A percentile compares a stretch with the other conserved stretches of the same genome.
phyloP scores from a whole-genome alignment of 768 basidiomycete species.

The Lyophyllum semitale region DNA sequence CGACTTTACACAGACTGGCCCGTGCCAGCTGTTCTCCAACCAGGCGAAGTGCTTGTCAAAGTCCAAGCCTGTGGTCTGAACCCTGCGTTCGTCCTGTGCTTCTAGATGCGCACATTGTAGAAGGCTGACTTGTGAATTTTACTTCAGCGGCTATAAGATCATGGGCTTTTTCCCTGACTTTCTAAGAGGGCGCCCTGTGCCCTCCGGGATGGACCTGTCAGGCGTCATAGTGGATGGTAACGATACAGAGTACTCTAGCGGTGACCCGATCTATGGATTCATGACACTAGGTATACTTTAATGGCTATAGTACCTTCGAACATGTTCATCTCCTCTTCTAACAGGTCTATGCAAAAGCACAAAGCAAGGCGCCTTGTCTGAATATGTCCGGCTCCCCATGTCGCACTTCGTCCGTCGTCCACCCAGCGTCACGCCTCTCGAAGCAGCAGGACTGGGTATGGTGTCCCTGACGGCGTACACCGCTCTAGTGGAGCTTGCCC shows the following conservation, averaged over 20 bases:
- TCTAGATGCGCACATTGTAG: not conserved
- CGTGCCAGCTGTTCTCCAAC: not conserved
- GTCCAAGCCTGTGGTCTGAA: slow-evolving; percentile 6
- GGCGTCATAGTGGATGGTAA: slow-evolving; percentile 52
- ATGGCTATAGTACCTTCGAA: not conserved
- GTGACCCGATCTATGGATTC: slow-evolving; percentile 55
- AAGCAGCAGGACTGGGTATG: slow-evolving; percentile 53
- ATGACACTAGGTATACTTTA: slow-evolving; percentile 23
- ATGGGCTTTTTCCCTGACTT: slow-evolving; percentile 41
- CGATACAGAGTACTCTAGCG: slow-evolving; percentile 42
- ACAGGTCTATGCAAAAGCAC: slow-evolving; percentile 17
- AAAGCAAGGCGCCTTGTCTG: slow-evolving; percentile 46
- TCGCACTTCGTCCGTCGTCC: slow-evolving; percentile 35
- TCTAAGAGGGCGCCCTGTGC: slow-evolving; percentile 39
- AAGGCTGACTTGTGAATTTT: not conserved
- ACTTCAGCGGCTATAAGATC: slow-evolving; percentile 45
- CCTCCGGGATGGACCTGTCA: slow-evolving; percentile 52
- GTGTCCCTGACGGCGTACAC: slow-evolving; percentile 50
- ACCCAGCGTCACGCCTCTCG: slow-evolving; percentile 36
- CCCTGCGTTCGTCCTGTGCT: not conserved
- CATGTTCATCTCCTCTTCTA: not conserved
- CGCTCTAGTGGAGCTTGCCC: slow-evolving; percentile 35
- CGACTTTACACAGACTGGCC: slow-evolving; percentile 2
- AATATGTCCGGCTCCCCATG: slow-evolving; percentile 44
- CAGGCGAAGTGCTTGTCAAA: slow-evolving; percentile 5